Base-by-base conservation (phyloP, 805 yeast species). In the Teunomyces pallodes region DNA sequence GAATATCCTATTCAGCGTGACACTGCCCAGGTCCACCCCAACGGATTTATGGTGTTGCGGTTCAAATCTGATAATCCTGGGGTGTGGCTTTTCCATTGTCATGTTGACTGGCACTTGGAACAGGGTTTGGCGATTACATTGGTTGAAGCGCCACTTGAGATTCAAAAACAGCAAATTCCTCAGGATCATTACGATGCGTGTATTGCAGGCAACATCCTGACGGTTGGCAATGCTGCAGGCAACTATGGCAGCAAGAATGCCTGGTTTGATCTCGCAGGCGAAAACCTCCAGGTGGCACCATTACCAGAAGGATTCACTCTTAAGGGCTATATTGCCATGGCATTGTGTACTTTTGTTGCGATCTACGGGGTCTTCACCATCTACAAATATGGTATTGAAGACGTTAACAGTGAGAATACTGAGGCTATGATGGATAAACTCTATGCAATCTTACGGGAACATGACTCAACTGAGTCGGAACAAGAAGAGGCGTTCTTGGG, bases 21-120 rank as follows among this genome's bases (percentile, higher is more conserved):
- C 61, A 86, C 92, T 0, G 82, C 82, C 16, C 72, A 77, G 54
- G 81, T 89, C 13, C 79, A 82, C 44, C 81, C 86, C 30, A 82
- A 84, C 56, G 88, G 91, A 2, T 79, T 82, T 62, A 65, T 83
- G 44, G 90, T 84, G 13, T 60, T 83, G 29, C 74, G 97, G 55
- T 89, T 89, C 65, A 77, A 72, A 57, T 90, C 96, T 9, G 82
- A 86, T 59, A 90, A 91, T 59, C 96, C 97, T 2, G 97, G 97
- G 48, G 84, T 90, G 24, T 91, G 97, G 97, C 81, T 86, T 52
- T 87, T 90, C 83, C 97, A 90, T 64, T 90, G 97, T 67, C 96
- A 88, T 61, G 80, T 87, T 47, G 92, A 87, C 59, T 87, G 90
- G 86, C 95, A 87, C 67, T 77, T 87, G 64, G 85, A 82, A 56